phyloP scores from a whole-genome alignment of 2,329 filamentous ascomycete genomes.

The Ilyonectria destructans region DNA sequence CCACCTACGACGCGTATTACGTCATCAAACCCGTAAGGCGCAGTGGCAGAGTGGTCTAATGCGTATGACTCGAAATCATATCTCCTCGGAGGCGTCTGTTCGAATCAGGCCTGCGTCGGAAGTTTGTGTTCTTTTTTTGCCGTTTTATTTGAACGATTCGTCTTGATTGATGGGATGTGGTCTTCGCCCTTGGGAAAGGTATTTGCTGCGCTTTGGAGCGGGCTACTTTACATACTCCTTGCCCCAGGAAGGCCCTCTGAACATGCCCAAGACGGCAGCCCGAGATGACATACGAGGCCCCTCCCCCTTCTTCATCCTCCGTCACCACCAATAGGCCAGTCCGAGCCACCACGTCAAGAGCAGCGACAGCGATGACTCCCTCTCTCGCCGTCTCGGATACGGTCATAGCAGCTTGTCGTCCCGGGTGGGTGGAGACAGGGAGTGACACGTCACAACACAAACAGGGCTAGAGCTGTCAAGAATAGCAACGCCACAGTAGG shows the following conservation, averaged over 20 bases:
- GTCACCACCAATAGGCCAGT: no score
- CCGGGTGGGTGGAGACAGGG: no score
- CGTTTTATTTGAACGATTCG: background rate
- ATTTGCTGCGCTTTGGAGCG: no score
- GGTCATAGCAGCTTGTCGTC: no score
- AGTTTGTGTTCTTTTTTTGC: background rate
- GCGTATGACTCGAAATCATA: conserved; percentile 19
- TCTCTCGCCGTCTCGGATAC: no score
- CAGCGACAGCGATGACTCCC: no score
- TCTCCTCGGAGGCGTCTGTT: conserved; percentile 18
- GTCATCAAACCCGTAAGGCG: conserved; percentile 1
- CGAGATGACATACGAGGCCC: background rate
- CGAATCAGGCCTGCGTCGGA: conserved; percentile 14
- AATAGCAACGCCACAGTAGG: no score
- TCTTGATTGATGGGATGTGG: no score
- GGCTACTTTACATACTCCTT: background rate
- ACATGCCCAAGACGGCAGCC: background rate
- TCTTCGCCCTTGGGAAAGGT: no score
- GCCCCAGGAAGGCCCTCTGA: background rate
- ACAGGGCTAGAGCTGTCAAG: no score
- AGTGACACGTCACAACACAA: no score
- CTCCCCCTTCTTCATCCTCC: background rate
- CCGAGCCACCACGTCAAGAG: no score
- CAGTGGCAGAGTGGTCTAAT: conserved; percentile 19
- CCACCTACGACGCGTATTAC: background rate